Evolutionary conservation across 345 rosid species (phyloP), one percentile per base, ranked within the genome.

Genomic region (Physaria fendleri): DNA sequence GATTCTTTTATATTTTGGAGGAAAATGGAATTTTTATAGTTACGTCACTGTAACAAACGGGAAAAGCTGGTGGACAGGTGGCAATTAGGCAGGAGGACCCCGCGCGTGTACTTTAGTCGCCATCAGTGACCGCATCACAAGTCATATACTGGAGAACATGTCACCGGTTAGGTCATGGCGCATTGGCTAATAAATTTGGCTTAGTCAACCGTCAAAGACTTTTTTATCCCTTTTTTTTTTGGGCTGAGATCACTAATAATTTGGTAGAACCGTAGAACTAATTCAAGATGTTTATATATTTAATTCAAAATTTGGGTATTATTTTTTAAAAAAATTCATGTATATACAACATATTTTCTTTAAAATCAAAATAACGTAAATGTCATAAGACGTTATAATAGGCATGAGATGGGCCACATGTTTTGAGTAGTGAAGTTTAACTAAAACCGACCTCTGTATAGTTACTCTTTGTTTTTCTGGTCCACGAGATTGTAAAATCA

Each of bases 91-190:
- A 34, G 41, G 48, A 43, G 60, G 61, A 32, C 47, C 54, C 56
- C 43, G 67, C 68, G 64, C 68, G 64, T 69, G 68, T 54, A 62
- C 44, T 69, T 13, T 57, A 69, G 8, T 69, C 74, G 8, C 58
- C 5, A 46, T 69, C 68, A 47, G 2, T 41, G 29, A 2, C 45
- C 40, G 43, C 58, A 10, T 54, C 32, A 11, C 14, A 20, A 46
- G 46, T 55, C 55, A 20, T 23, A 51, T 3, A 30, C 46, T 60
- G 53, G 37, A 3, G 6, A 24, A 11, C 2, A 4, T 24, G 38
- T 47, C 33, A 15, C 40, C 35, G 5, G 59, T 59, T 41, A 51
- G 49, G 60, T 50, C 18, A 50, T 15, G 4, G 20, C 17, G 30
- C 60, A 58, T 32, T 58, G 37, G 53, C 32, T 7, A 1, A 17